Conservation (phyloP, 176 grass and related monocot species). For the Alopecurus myosuroides region DNA sequence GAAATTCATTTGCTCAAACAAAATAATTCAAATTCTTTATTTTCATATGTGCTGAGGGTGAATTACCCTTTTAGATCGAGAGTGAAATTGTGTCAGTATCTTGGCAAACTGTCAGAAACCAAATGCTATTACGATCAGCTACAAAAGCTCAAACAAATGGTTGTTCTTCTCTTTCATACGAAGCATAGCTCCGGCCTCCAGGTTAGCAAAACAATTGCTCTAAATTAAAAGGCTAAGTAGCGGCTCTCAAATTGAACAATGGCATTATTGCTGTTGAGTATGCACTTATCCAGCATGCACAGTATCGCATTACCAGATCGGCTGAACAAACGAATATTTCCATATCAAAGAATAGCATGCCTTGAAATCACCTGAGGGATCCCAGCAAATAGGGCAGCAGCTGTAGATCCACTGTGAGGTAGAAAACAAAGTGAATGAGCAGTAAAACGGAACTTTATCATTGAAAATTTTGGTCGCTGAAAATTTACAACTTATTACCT, state of each 20-base stretch:
- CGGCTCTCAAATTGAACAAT: neutral
- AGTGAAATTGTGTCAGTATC: neutral
- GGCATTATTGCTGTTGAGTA: neutral
- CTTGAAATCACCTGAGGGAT: conserved; percentile 56
- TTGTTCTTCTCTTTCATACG: neutral
- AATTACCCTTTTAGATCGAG: neutral
- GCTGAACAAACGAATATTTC: neutral
- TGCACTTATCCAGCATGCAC: neutral
- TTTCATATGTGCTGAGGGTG: neutral
- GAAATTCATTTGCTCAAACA: neutral
- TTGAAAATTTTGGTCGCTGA: neutral
- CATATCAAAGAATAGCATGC: neutral
- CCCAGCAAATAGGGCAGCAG: conserved; percentile 73
- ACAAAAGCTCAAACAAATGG: neutral
- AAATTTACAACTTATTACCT: conserved; percentile 36
- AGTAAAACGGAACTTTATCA: neutral
- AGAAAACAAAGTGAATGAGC: neutral
- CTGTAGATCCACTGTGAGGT: conserved; percentile 70
- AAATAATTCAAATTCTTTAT: neutral
- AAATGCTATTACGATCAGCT: neutral
- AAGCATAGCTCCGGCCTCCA: neutral
- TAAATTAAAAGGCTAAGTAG: neutral
- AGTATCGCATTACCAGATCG: neutral
- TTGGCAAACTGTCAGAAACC: neutral
- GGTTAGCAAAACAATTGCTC: neutral